Evolutionary conservation across 148 eudicot genomes (phyloP), one percentile per base, ranked within the genome.

Genomic region (Pouteria glomerata): DNA sequence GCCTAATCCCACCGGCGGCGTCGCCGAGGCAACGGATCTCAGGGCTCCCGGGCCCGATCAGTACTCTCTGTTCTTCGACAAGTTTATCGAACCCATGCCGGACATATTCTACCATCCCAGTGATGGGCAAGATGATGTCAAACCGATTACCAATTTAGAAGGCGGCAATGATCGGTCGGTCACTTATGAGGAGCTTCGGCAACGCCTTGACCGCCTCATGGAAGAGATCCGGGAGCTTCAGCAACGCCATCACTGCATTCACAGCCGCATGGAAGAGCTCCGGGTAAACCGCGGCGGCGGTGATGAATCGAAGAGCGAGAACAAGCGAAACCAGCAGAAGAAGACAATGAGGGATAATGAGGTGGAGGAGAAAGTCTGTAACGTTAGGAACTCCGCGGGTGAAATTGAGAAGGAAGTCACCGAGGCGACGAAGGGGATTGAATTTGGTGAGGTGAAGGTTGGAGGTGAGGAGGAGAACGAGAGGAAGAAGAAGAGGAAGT

Each of bases 391-490:
- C 56, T 64, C 37, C 18, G 74, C 48, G 62, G 74, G 45, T 39
- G 87, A 72, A 27, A 56, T 81, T 56, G 86, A 81, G 68, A 77
- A 77, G 74, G 82, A 82, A 5, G 81, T 78, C 30, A 51, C 47
- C 0, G 88, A 74, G 57, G 92, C 86, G 6, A 88, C 73, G 3
- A 73, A 85, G 14, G 88, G 77, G 24, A 82, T 94, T 62, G 89
- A 82, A 61, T 94, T 85, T 75, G 98, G 98, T 79, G 91, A 91
- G 58, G 87, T 94, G 77, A 91, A 82, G 72, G 51, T 94, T 35
- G 85, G 81, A 21, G 91, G 75, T 26, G 87, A 82, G 6, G 84
- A 77, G 59, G 85, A 79, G 70, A 18, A 1, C 15, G 75, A 72
- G 47, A 76, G 72, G 33, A 77, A 76, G 75, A 84, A 77, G 67